Base-by-base conservation (phyloP, 192 early-diverging fungal species). In the Diversispora epigaea region DNA sequence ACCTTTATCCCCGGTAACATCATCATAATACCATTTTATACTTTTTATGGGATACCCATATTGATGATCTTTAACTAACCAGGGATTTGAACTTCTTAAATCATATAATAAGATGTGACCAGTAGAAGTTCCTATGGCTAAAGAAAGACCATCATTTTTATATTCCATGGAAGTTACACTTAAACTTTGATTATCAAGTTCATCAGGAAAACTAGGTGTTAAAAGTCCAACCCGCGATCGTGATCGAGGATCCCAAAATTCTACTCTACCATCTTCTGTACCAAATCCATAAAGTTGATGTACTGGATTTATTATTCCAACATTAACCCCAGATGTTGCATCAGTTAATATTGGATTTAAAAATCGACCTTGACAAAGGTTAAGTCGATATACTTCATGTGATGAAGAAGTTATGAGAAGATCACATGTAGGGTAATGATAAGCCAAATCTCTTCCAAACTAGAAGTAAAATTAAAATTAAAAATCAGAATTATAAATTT, bases 181-280 rank as follows among this genome's bases (percentile, higher is more conserved):
- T 52, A 86, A 84, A 73, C 68, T 81, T 21, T 75, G 81, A 25
- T 41, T 77, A 70, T 65, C 68, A 22, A 68, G 72, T 68, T 62
- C 77, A 63, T 62, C 79, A 11, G 83, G 82, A 55, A 7, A 58
- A 22, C 46, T 25, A 32, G 83, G 39, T 47, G 84, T 80, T 65
- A 93, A 73, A 12, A 93, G 71, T 6, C 96, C 95, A 54, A 98
- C 87, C 7, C 90, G 79, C 7, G 87, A 90, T 6, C 89, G 72
- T 12, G 89, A 86, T 66, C 94, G 86, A 25, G 96, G 93, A 82
- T 99, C 94, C 96, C 96, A 99, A 76, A 99, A 96, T 85, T 98
- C 96, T 19, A 96, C 86, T 0, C 85, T 79, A 32, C 95, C 96
- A 80, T 94, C 86, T 74, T 92, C 88, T 6, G 93, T 91, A 49